Evolutionary conservation across 495 filamentous ascomycete genomes (phyloP), one percentile per base, ranked within the genome.

Genomic region (Xylaria acuta): DNA sequence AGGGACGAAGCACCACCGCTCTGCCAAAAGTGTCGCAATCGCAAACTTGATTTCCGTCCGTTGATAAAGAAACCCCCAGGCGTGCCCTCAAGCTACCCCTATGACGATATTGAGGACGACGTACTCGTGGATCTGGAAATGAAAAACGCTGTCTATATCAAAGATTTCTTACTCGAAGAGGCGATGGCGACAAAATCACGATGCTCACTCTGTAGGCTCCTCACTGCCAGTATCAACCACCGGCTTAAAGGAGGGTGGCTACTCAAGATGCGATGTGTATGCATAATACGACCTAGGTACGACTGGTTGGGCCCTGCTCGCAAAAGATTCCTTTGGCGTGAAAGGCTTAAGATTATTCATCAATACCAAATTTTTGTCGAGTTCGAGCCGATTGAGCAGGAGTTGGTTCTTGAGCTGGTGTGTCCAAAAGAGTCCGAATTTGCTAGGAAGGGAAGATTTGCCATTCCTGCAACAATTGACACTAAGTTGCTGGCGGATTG

Each of bases 201-300:
- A 56, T 67, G 65, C 43, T 56, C 47, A 4, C 34, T 67, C 9
- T 67, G 65, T 30, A 32, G 27, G 27, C 20, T 67, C 20, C 65
- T 67, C 4, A 1, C 18, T 5, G 2, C 8, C 14, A 20, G 32
- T 30, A n/a, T 56, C 36, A 34, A 56, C 22, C 1, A 25, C 3
- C 38, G 30, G 8, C n/a, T 22, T 16, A 9, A n/a, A 56, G 6
- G 65, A 67, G 20, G 65, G 65, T 67, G 32, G 32, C 36, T 67
- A 14, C 27, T 49, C 47, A 40, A 56, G 1, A 67, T 67, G 65
- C 65, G 47, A 41, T 54, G 47, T 11, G 18, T 32, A 27, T 54
- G 47, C 47, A 67, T 56, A 54, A 54, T 67, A 56, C 47, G 65
- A 56, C 49, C 65, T 34, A 67, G 49, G 22, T 67, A 51, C 36